These are phyloP conservation scores for Akanthomyces muscarius DNA, from an alignment of 2,329 filamentous ascomycete genomes.

Conservation along the genomic window DNA sequence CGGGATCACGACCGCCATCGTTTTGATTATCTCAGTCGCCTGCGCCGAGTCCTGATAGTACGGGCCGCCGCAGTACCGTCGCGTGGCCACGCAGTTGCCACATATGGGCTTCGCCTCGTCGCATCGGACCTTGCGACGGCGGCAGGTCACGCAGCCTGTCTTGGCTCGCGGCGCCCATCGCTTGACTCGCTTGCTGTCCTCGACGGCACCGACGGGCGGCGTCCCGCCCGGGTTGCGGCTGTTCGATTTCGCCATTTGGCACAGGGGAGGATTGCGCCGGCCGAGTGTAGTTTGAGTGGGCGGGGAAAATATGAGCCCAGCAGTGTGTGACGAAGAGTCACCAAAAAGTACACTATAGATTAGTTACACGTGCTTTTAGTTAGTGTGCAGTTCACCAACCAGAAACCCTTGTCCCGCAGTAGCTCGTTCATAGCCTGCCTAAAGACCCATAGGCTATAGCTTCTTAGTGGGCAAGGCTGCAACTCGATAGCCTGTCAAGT, in stretches of 20 bases:
- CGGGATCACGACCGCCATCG: neutral
- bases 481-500: no score
- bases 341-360: neutral
- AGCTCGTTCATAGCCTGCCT: neutral
- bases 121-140: slow-evolving; percentile 10
- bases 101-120: slow-evolving; percentile 16
- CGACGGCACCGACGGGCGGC: neutral
- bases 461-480: neutral
- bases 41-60: slow-evolving; percentile 15
- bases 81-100: slow-evolving; percentile 12
- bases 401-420: neutral
- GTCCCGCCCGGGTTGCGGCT: neutral
- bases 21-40: neutral
- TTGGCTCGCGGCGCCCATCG: slow-evolving; percentile 11
- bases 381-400: neutral
- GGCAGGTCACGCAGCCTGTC: slow-evolving; percentile 13
- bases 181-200: slow-evolving; percentile 9
- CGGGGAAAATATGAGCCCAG: neutral
- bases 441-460: no score
- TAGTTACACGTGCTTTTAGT: slow-evolving; percentile 2
- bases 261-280: no score
- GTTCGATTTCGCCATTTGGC: neutral
- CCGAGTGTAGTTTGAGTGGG: neutral
- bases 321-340: neutral
- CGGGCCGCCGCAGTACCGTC: slow-evolving; percentile 14